Conservation (phyloP, 2,329 filamentous ascomycete genomes). For the Epichloe typhina region DNA sequence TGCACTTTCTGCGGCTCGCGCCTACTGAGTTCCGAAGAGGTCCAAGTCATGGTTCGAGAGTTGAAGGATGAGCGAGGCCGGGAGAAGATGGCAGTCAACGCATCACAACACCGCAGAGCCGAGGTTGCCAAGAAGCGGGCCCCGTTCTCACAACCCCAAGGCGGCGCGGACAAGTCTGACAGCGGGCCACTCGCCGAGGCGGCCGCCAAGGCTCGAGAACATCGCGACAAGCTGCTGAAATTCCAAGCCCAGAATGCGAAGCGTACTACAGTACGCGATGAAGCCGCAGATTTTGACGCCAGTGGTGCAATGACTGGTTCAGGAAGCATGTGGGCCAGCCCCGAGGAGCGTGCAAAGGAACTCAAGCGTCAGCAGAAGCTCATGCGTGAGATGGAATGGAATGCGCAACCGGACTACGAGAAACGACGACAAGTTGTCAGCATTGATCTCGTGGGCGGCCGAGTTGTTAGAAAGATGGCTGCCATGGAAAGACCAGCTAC, state of each 20-base stretch:
- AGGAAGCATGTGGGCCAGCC: conserved; percentile 64
- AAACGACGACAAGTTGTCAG: conserved; percentile 75
- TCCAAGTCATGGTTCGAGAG: conserved; percentile 74
- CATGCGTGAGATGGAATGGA: conserved; percentile 76
- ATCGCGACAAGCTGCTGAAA: conserved; percentile 65
- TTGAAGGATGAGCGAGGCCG: conserved; percentile 74
- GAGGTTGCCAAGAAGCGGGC: conserved; percentile 49
- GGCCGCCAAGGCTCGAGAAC: conserved; percentile 56
- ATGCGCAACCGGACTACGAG: conserved; percentile 73
- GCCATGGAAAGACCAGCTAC: conserved; percentile 44
- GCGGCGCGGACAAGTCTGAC: conserved; percentile 18
- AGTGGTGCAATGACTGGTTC: conserved; percentile 29
- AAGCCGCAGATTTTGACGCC: conserved; percentile 55
- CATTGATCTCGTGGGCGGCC: conserved; percentile 68
- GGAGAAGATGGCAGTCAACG: conserved; percentile 74
- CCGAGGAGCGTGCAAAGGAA: conserved; percentile 69
- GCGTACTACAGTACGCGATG: conserved; percentile 74
- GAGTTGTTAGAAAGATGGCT: conserved; percentile 60
- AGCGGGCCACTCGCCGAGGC: conserved; percentile 36
- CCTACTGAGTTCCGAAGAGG: conserved; percentile 57
- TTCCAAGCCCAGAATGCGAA: conserved; percentile 80
- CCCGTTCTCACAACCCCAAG: conserved; percentile 41
- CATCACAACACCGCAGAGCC: conserved; percentile 51
- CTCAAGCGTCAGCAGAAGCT: conserved; percentile 77
- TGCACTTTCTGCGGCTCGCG: conserved; percentile 80